phyloP scores from a whole-genome alignment of 257 asterid species.

The Scutellaria barbata region DNA sequence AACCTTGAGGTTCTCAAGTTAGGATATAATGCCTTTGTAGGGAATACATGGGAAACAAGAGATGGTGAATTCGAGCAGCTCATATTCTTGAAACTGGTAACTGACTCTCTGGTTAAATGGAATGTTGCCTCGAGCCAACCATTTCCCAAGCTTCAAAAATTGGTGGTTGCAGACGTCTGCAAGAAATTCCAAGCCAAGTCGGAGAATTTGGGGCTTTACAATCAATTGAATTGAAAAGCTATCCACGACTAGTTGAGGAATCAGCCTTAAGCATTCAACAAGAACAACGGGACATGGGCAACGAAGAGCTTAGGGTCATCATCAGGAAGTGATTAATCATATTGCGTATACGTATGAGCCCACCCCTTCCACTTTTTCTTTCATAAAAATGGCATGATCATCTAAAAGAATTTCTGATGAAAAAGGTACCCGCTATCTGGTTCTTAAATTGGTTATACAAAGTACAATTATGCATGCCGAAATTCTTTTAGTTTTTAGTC shows the following conservation, averaged over 20 bases:
- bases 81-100: not conserved
- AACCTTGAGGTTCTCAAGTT: slow-evolving; percentile 26
- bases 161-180: not conserved
- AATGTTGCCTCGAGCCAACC: slow-evolving; percentile 18
- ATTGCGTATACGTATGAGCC: too few relatives aligned
- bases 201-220: not conserved
- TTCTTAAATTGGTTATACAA: too few relatives aligned
- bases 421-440: too few relatives aligned
- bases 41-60: slow-evolving; percentile 9
- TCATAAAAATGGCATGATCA: too few relatives aligned
- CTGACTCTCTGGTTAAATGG: not conserved
- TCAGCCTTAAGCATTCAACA: slow-evolving; percentile 15
- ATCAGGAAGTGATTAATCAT: not conserved
- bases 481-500: too few relatives aligned
- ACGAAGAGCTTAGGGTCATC: slow-evolving; percentile 21
- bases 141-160: slow-evolving; percentile 12
- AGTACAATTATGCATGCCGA: too few relatives aligned
- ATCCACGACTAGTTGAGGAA: not conserved
- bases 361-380: too few relatives aligned
- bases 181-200: slow-evolving; percentile 4
- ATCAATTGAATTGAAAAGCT: not conserved
- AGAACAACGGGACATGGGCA: slow-evolving; percentile 25
- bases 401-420: too few relatives aligned
- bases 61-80: slow-evolving; percentile 26
- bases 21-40: not conserved